phyloP scores from a whole-genome alignment of 1,284 basidiomycete genomes.

The Moesziomyces parantarcticus region DNA sequence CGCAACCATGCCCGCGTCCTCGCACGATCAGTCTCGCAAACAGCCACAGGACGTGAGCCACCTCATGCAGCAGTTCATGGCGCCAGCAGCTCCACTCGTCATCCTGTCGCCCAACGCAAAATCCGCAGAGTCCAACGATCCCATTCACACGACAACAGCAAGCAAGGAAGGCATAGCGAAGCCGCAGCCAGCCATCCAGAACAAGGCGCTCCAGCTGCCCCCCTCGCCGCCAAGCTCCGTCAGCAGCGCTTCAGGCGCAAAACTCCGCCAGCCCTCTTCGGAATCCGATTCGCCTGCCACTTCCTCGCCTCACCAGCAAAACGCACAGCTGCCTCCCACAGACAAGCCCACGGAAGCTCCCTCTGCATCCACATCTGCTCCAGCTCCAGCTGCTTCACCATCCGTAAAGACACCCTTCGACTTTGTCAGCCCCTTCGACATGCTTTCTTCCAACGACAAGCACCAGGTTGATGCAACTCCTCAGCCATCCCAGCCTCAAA shows the following conservation, averaged over 20 bases:
- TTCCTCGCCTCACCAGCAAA: slow-evolving; percentile 2
- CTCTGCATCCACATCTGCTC: not conserved
- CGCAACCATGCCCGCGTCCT: slow-evolving; percentile 1
- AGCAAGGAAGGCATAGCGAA: not conserved
- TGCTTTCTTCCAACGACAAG: slow-evolving; percentile 16
- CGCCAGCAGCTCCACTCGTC: slow-evolving; percentile 12
- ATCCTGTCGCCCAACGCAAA: slow-evolving; percentile 4
- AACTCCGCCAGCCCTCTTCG: slow-evolving; percentile 11
- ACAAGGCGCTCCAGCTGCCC: slow-evolving; percentile 33
- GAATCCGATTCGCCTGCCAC: slow-evolving; percentile 15
- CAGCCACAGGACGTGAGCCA: slow-evolving; percentile 13
- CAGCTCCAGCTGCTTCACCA: slow-evolving; percentile 6
- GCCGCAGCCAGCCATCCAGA: slow-evolving; percentile 8
- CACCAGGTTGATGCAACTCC: slow-evolving; percentile 5
- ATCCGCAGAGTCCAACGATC: slow-evolving; percentile 3
- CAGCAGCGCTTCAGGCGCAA: slow-evolving; percentile 22
- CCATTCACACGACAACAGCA: not conserved
- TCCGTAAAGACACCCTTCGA: slow-evolving; percentile 33
- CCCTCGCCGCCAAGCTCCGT: slow-evolving; percentile 40
- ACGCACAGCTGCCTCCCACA: not conserved
- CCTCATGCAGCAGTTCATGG: slow-evolving; percentile 37
- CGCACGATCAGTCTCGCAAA: slow-evolving; percentile 5
- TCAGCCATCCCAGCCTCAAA: slow-evolving; percentile 6
- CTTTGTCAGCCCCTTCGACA: slow-evolving; percentile 42
- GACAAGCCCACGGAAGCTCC: not conserved